phyloP scores from a whole-genome alignment of 495 filamentous ascomycete species.

The Glonium stellatum region DNA sequence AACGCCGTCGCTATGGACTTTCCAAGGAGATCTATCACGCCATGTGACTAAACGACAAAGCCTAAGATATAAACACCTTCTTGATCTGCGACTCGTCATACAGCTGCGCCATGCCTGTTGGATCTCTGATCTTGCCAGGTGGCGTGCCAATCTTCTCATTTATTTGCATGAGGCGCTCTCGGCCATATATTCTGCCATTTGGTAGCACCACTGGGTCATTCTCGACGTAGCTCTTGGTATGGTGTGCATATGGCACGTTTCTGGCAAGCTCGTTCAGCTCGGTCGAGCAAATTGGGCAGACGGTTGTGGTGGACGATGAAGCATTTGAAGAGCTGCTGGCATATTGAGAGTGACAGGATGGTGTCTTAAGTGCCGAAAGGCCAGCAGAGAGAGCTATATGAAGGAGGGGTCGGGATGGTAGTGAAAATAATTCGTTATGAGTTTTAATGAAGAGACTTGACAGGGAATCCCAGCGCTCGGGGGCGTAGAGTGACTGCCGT shows the following conservation, averaged over 20 bases:
- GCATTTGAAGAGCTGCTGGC: conserved; percentile 53
- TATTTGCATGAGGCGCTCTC: conserved; percentile 63
- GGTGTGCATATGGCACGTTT: conserved; percentile 86
- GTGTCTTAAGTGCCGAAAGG: conserved; percentile 91
- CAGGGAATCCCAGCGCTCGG: conserved; percentile 64
- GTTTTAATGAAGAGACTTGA: conserved; percentile 78
- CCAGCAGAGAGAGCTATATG: conserved; percentile 88
- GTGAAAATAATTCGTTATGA: conserved; percentile 77
- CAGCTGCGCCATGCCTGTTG: conserved; percentile 54
- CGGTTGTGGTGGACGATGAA: conserved; percentile 51
- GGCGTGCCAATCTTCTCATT: conserved; percentile 63
- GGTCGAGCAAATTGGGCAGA: conserved; percentile 92
- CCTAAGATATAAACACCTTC: conserved; percentile 77
- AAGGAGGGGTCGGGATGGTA: conserved; percentile 77
- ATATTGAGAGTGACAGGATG: conserved; percentile 74
- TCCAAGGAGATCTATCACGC: not conserved
- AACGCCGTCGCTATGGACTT: not conserved
- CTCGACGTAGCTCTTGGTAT: conserved; percentile 87
- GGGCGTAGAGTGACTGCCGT: conserved; percentile 62
- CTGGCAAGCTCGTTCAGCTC: conserved; percentile 88
- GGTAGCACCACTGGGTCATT: conserved; percentile 79
- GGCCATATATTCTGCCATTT: conserved; percentile 79
- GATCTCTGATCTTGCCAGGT: conserved; percentile 69
- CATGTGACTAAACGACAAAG: not conserved
- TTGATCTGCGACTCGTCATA: conserved; percentile 56